These are phyloP conservation scores for Spraguea lophii DNA, from an alignment of 371 early-diverging fungal species.

Conservation along the genomic window DNA sequence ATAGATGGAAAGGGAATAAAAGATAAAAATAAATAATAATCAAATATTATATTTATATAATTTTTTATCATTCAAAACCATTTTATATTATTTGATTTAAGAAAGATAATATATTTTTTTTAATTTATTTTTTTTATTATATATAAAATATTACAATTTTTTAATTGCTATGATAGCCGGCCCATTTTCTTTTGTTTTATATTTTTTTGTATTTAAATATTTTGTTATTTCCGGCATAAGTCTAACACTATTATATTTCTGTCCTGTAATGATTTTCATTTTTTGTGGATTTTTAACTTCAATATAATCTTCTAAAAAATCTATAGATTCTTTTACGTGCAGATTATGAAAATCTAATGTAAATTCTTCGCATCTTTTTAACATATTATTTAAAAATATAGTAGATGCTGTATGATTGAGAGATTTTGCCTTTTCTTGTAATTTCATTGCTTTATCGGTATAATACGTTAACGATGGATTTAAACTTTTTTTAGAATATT, in stretches of 20 bases:
- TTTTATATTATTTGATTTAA: no score
- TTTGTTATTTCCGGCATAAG: constrained; percentile 1
- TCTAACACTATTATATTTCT: background rate
- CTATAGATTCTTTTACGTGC: constrained; percentile 2
- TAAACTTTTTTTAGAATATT: background rate
- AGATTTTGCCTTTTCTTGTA: background rate
- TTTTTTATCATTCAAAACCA: no score
- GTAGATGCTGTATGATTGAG: background rate
- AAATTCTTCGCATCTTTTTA: background rate
- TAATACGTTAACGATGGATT: constrained; percentile 1
- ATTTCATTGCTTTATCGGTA: background rate
- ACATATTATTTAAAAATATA: constrained; percentile 1
- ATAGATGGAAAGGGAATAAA: no score
- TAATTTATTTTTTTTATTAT: no score
- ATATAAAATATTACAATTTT: no score
- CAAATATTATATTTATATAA: no score
- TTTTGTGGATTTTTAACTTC: background rate
- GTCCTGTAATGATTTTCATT: constrained; percentile 5
- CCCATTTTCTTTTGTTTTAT: no score
- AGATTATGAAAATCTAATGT: constrained; percentile 5
- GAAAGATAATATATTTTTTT: no score
- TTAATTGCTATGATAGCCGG: no score
- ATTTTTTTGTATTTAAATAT: no score
- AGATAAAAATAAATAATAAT: no score
- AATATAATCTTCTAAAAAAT: constrained; percentile 9